Base-by-base conservation (phyloP, 306 rosid species). In the Lagenaria siceraria region DNA sequence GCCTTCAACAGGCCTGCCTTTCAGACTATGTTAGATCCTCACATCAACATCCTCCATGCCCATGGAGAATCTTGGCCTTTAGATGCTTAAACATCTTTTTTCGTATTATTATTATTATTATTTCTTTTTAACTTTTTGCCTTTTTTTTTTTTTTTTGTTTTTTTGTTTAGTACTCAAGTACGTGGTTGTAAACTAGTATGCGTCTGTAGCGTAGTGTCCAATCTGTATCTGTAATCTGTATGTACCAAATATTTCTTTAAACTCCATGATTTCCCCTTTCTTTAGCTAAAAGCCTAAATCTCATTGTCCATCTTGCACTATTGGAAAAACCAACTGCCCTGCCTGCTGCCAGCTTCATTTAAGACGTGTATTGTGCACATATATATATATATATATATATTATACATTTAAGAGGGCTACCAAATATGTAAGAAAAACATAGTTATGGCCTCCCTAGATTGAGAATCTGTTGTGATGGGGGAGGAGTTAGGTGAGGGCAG, bases 61-160 rank as follows among this genome's bases (percentile, higher is more conserved):
- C 76, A 83, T 40, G 78, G 80, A 82, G 80, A 79, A 66, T 84
- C 85, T 27, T 83, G 87, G 85, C 80, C 81, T 60, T 78, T 42
- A 66, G 82, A 81, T 75, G 75, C 81, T 70, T 33, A 38, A 55
- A 76, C 43, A 25, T 56, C 61, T 24, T 14, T 66, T 1, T 65
- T 15, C 2, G 22, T 70, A 12, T 24, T 46, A 1, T 40, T 40
- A 1, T 46, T 13, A 2, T 12, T 43, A 0, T 43, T 43, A 0
- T 43, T 43, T 43, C 1, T 46, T 70, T 54, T 68, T 19, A 27
- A 31, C 60, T 74, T 52, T 52, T 25, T 25, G 21, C 9, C 12
- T 73, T 29, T 43, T 48, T 72, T 46, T 27, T 71, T 49, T n/a
- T n/a, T 74, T 52, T 52, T 25, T 25, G 21, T 73, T 29, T 43